Base-by-base conservation (phyloP, 2,329 filamentous ascomycete species). In the Thielaviopsis euricoi region DNA sequence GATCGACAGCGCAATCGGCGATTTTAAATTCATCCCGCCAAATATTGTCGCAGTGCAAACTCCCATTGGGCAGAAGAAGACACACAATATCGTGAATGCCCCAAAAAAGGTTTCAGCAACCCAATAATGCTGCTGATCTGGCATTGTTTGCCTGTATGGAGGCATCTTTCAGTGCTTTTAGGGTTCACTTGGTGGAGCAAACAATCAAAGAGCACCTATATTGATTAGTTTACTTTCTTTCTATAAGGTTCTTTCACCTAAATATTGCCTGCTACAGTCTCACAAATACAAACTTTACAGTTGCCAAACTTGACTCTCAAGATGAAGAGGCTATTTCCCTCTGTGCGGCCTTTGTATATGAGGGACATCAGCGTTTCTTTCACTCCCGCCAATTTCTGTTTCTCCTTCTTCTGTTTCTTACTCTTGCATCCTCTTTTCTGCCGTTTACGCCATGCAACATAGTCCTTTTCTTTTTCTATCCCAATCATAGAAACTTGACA, bases 1-100 rank as follows among this genome's bases (percentile, higher is more conserved):
- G 85, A 61, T 73, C 17, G 63, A 67, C 2, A 63, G 63, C 19
- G 58, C 61, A 12, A 50, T 53, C 6, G 58, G 60, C 37, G 53
- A 60, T 15, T 57, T 58, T 48, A 52, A 63, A 3, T 73, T 71
- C 61, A 60, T 64, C 22, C 49, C 64, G 12, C 69, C 71, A 1
- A 66, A 67, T 48, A 72, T 73, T 58, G 65, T 65, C 9, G 64
- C 67, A 1, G 64, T 66, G 10, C 67, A 73, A 55, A 71, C 70
- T 0, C 65, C 66, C 2, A 64, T 70, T 26, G 71, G 71, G 3
- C 58, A 62, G 3, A 72, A 70, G 50, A 64, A 66, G 22, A 52
- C 55, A 19, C 51, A 51, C 37, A 10, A 10, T 29, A 21, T 15
- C 15, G 37, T 21, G 17, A 25, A 26, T 49, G 23, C 15, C 6